Conservation (phyloP, 805 yeast species). For the Starmerella roubikii region DNA sequence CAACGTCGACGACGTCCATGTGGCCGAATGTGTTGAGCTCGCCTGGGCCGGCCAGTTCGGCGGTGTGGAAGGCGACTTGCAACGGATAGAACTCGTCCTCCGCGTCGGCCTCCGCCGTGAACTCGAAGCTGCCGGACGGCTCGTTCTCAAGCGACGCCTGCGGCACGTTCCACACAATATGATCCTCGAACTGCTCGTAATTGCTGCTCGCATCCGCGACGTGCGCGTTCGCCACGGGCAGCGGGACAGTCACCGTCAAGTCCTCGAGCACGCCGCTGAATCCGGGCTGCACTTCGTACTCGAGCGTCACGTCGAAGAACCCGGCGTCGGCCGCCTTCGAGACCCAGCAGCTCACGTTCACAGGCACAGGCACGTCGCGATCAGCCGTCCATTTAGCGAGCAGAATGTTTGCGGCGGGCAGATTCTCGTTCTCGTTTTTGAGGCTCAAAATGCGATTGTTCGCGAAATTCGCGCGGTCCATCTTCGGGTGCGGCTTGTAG, state of each 20-base stretch:
- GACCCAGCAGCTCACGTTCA: conserved; percentile 77
- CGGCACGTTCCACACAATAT: conserved; percentile 51
- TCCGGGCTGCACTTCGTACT: conserved; percentile 56
- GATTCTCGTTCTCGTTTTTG: conserved; percentile 63
- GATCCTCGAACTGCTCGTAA: conserved; percentile 48
- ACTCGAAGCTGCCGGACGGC: conserved; percentile 60
- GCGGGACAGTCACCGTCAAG: conserved; percentile 50
- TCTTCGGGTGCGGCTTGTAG: conserved; percentile 92
- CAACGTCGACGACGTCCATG: conserved; percentile 49
- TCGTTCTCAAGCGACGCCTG: conserved; percentile 34
- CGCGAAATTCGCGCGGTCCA: conserved; percentile 62
- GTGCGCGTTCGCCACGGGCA: conserved; percentile 44
- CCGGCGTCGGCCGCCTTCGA: conserved; percentile 41
- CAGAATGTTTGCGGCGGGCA: conserved; percentile 85
- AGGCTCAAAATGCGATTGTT: conserved; percentile 47
- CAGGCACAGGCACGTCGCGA: conserved; percentile 39
- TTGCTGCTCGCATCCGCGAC: conserved; percentile 28
- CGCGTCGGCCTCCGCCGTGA: conserved; percentile 55
- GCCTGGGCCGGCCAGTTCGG: conserved; percentile 25
- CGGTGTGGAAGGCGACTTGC: conserved; percentile 44
- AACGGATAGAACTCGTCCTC: conserved; percentile 88
- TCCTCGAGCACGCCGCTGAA: conserved; percentile 38
- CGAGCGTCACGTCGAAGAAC: conserved; percentile 64
- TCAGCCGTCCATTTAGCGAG: conserved; percentile 84
- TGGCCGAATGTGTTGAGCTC: conserved; percentile 43